phyloP scores from a whole-genome alignment of 495 filamentous ascomycete genomes.

The Xylaria venustula region DNA sequence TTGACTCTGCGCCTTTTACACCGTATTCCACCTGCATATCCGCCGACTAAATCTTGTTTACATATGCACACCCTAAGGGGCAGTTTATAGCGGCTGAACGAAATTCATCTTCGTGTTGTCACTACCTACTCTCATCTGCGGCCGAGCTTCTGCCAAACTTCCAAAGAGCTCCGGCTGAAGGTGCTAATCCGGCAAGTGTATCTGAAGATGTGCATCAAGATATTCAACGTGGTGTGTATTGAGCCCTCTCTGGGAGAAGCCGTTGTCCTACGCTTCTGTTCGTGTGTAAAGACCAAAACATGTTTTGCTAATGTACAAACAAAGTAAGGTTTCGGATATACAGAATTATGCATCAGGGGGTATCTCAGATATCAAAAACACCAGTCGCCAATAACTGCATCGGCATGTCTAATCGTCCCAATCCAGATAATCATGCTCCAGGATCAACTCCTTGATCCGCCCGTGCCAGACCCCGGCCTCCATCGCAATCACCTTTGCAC shows the following conservation, averaged over 20 bases:
- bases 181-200: background rate
- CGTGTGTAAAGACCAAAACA: background rate
- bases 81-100: too few relatives aligned
- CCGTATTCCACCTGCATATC: too few relatives aligned
- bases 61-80: too few relatives aligned
- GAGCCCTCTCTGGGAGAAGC: background rate
- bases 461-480: constrained; percentile 1
- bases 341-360: background rate
- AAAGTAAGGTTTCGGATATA: background rate
- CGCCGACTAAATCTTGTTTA: too few relatives aligned
- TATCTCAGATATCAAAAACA: background rate
- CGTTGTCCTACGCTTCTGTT: background rate
- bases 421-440: background rate
- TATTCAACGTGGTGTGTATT: background rate
- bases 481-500: background rate
- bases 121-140: too few relatives aligned
- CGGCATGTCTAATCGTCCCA: background rate
- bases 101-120: too few relatives aligned
- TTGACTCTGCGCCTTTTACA: too few relatives aligned
- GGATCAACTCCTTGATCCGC: background rate
- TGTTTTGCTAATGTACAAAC: background rate
- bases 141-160: background rate
- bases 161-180: background rate
- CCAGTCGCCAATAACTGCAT: background rate
- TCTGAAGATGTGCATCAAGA: background rate